Base-by-base conservation (phyloP, 257 asterid species). In the Nicotiana tomentosiformis region DNA sequence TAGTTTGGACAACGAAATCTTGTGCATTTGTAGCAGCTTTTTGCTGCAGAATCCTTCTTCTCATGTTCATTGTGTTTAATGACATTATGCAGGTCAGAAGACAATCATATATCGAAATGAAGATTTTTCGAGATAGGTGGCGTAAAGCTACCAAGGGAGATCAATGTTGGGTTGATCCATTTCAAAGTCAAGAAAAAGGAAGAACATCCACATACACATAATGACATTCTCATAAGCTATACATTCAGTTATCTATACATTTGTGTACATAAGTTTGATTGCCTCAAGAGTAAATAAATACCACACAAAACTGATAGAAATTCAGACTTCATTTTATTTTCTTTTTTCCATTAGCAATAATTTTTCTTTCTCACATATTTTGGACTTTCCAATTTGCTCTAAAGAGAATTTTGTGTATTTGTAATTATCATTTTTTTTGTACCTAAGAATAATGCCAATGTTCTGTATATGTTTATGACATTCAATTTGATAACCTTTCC, bases 131-230 rank as follows among this genome's bases (percentile, higher is more conserved):
- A 87, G 82, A 77, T 2, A 89, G 99, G 64, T 95, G 99, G 99
- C 78, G 77, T 18, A 79, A 82, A 16, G 97, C 98, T 2, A 92
- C 86, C 23, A 64, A 85, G 84, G 85, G 89, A 51, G 99, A 95
- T 53, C 55, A 83, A 57, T 95, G 98, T 72, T 95, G 98, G 98
- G 83, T 87, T 33, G 92, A 95, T 88, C 98, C 97, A 6, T 93
- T 84, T 72, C 53, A 61, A 57, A 81, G 81, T 78, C 20, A 35
- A 85, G 64, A 39, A 53, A 72, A 80, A n/a, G 23, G 61, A 1
- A 66, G 8, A 69, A 20, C 14, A 82, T 20, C 37, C 26, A 56
- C 74, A 72, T 23, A 58, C 82, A 56, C 82, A 29, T 57, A 33
- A 5, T 30, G 46, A 51, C 61, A 23, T 51, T 26, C 16, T 46